Conservation (phyloP, 345 rosid genomes). For the Reutealis trisperma region DNA sequence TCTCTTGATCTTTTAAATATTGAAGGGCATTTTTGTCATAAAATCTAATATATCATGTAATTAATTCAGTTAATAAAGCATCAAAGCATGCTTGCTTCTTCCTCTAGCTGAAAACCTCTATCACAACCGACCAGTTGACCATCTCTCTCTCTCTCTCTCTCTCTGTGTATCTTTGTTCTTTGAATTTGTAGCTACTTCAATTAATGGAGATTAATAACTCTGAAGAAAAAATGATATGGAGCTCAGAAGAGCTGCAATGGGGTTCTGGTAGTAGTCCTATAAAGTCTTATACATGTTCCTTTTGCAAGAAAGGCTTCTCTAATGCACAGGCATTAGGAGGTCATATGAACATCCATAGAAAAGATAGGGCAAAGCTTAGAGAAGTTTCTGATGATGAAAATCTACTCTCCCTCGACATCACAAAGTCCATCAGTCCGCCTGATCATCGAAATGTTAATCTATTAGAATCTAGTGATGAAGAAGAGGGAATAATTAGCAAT, state of each 20-base stretch:
- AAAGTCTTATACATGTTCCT: constrained; percentile 37
- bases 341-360: constrained; percentile 39
- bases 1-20: not conserved
- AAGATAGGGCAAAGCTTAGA: constrained; percentile 35
- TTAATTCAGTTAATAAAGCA: too few relatives aligned
- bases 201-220: constrained; percentile 30
- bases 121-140: constrained; percentile 34
- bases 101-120: constrained; percentile 10
- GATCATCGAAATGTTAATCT: not conserved
- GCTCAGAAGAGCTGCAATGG: constrained; percentile 16
- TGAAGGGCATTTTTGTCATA: not conserved
- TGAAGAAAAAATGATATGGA: constrained; percentile 22
- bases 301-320: constrained; percentile 35
- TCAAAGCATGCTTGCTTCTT: constrained; percentile 8
- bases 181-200: not conserved
- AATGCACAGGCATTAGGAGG: constrained; percentile 37
- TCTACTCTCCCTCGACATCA: constrained; percentile 30
- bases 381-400: constrained; percentile 22
- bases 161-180: not conserved
- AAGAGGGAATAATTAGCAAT: constrained; percentile 10
- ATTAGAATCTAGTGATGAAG: not conserved
- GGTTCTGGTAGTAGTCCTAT: constrained; percentile 1
- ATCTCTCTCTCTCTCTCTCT: not conserved
- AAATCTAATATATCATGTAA: not conserved
- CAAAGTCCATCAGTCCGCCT: not conserved